phyloP scores from a whole-genome alignment of 2,329 filamentous ascomycete genomes.

The Cladosporium phlei region DNA sequence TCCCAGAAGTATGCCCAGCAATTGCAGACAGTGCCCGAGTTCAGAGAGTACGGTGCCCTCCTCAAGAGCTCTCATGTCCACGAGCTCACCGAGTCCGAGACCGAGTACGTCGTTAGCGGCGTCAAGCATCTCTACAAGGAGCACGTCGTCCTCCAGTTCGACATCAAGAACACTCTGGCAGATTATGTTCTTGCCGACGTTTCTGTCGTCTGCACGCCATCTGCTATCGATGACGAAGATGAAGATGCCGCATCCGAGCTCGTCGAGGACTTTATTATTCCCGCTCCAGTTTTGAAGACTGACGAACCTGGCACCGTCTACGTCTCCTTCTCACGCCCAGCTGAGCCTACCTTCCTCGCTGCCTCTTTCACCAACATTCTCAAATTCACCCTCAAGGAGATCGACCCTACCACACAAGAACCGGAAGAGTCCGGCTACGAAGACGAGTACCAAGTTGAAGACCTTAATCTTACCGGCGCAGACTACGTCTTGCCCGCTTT shows the following conservation, averaged over 20 bases:
- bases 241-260: slow-evolving; percentile 68
- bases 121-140: slow-evolving; percentile 99
- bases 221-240: slow-evolving; percentile 79
- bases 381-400: slow-evolving; percentile 97
- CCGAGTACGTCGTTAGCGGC: slow-evolving; percentile 89
- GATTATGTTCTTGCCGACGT: slow-evolving; percentile 89
- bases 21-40: slow-evolving; percentile 81
- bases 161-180: slow-evolving; percentile 94
- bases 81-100: slow-evolving; percentile 94
- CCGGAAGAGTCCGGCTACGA: slow-evolving; percentile 91
- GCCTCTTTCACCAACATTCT: slow-evolving; percentile 85
- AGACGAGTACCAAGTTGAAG: slow-evolving; percentile 94
- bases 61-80: slow-evolving; percentile 85
- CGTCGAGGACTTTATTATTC: slow-evolving; percentile 88
- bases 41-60: slow-evolving; percentile 81
- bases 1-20: slow-evolving; percentile 87
- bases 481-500: slow-evolving; percentile 94
- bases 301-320: slow-evolving; percentile 92
- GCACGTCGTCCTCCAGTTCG: slow-evolving; percentile 90
- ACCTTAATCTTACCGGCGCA: slow-evolving; percentile 82
- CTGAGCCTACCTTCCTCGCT: slow-evolving; percentile 68
- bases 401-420: slow-evolving; percentile 89
- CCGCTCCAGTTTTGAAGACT: slow-evolving; percentile 72
- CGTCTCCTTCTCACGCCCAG: slow-evolving; percentile 83
- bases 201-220: slow-evolving; percentile 72